These are phyloP conservation scores for Pelargonium myrrhifolium DNA, from an alignment of 441 rosid species.

Conservation along the genomic window DNA sequence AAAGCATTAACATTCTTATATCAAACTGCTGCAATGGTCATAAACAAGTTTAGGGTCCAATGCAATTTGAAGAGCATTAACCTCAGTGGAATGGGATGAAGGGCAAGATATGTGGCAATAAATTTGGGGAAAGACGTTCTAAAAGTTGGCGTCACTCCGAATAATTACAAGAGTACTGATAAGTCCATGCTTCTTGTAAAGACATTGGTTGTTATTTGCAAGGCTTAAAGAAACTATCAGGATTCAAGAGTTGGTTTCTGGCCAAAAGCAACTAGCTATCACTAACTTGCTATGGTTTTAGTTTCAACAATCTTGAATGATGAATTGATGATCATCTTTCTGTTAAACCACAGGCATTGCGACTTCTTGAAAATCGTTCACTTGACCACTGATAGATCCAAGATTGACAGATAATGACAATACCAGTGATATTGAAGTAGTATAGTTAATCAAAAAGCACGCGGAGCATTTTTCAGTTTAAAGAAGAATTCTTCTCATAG, in stretches of 20 bases:
- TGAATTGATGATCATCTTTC: neutral
- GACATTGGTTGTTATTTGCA: too few relatives aligned
- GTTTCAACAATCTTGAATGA: neutral
- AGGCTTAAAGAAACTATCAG: too few relatives aligned
- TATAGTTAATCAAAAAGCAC: conserved; percentile 25
- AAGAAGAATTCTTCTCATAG: conserved; percentile 9
- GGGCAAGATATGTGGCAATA: conserved; percentile 40
- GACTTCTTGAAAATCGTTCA: conserved; percentile 22
- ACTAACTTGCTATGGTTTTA: neutral
- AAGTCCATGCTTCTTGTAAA: conserved; percentile 54
- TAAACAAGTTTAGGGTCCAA: conserved; percentile 43
- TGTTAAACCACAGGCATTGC: conserved; percentile 30
- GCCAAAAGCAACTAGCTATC: too few relatives aligned
- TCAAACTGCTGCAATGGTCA: conserved; percentile 38
- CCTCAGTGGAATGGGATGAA: conserved; percentile 68
- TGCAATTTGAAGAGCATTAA: conserved; percentile 48
- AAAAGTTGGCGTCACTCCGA: conserved; percentile 40
- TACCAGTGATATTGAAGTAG: conserved; percentile 3
- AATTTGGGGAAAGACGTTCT: conserved; percentile 42
- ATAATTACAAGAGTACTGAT: conserved; percentile 9
- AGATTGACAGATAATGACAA: conserved; percentile 23
- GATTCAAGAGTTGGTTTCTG: too few relatives aligned
- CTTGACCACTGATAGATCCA: conserved; percentile 27
- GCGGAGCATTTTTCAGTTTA: conserved; percentile 40
- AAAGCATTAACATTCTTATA: too few relatives aligned